Conservation (phyloP, 2,329 filamentous ascomycete species). For the Cladosporium sp. region DNA sequence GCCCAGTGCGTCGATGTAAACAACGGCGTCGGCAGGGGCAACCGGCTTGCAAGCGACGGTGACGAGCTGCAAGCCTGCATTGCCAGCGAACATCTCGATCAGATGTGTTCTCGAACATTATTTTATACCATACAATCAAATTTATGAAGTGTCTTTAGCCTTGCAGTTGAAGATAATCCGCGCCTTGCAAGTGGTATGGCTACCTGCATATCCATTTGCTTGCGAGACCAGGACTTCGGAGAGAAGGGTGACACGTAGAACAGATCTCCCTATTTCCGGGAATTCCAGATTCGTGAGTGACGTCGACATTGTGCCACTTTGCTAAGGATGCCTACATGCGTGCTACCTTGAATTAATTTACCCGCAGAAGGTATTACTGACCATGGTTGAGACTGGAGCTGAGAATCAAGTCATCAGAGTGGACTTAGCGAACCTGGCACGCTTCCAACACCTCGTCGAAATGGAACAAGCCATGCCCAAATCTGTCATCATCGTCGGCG, state of each 20-base stretch:
- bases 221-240: not conserved
- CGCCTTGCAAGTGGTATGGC: not conserved
- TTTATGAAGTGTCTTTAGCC: not conserved
- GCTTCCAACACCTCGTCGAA: not conserved
- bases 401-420: not conserved
- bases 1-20: not conserved
- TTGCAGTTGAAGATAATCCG: not conserved
- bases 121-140: not conserved
- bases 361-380: not conserved
- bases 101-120: not conserved
- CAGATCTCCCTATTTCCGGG: not conserved
- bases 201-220: not conserved
- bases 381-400: not conserved
- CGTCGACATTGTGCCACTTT: slow-evolving; percentile 1
- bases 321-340: not conserved
- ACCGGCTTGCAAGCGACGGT: not conserved
- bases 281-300: slow-evolving; percentile 11
- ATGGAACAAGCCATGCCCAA: slow-evolving; percentile 21
- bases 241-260: not conserved
- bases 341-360: not conserved
- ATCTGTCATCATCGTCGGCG: slow-evolving; percentile 33
- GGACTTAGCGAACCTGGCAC: not conserved
- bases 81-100: not conserved
- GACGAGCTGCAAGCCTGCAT: not conserved
- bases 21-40: not conserved